Percentiles rank a stretch among this genome's conserved stretches.
These are phyloP conservation scores for Colletotrichum tofieldiae DNA, from an alignment of 2,329 filamentous ascomycete species.

Conservation along the genomic window DNA sequence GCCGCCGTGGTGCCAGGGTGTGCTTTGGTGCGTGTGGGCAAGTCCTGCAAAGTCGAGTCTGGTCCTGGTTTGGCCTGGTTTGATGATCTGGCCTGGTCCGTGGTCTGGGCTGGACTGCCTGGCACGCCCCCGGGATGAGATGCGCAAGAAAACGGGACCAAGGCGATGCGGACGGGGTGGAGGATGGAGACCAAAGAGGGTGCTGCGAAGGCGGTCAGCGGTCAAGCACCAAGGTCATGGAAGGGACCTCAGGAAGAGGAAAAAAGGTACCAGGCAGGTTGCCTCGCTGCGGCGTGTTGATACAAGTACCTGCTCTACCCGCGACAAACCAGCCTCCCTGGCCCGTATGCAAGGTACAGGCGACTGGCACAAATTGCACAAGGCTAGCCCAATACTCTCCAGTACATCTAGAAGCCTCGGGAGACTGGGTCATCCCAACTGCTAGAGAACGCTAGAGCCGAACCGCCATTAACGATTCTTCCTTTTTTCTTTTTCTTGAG, in stretches of 20 bases:
- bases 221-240: slow-evolving; percentile 14
- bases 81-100: background rate
- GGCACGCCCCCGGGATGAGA: background rate
- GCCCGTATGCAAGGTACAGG: slow-evolving; percentile 41
- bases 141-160: slow-evolving; percentile 6
- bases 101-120: slow-evolving; percentile 26
- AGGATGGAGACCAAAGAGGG: background rate
- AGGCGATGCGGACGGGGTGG: background rate
- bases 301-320: slow-evolving; percentile 33
- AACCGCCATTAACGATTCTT: slow-evolving; percentile 31
- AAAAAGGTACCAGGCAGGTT: slow-evolving; percentile 22
- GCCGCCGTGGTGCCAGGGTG: background rate
- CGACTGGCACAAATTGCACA: slow-evolving; percentile 40
- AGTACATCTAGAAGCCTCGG: slow-evolving; percentile 38
- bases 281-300: background rate
- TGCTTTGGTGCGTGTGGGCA: slow-evolving; percentile 12
- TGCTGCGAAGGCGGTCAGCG: slow-evolving; percentile 12
- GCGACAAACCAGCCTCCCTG: slow-evolving; percentile 38
- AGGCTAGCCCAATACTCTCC: slow-evolving; percentile 35
- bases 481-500: slow-evolving; percentile 4
- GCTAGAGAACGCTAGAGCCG: slow-evolving; percentile 30
- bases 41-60: background rate
- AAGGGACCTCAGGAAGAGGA: background rate
- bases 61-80: background rate
- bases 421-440: slow-evolving; percentile 39